These are phyloP conservation scores for Venturia carpophila DNA, from an alignment of 2,329 filamentous ascomycete species.

Conservation along the genomic window DNA sequence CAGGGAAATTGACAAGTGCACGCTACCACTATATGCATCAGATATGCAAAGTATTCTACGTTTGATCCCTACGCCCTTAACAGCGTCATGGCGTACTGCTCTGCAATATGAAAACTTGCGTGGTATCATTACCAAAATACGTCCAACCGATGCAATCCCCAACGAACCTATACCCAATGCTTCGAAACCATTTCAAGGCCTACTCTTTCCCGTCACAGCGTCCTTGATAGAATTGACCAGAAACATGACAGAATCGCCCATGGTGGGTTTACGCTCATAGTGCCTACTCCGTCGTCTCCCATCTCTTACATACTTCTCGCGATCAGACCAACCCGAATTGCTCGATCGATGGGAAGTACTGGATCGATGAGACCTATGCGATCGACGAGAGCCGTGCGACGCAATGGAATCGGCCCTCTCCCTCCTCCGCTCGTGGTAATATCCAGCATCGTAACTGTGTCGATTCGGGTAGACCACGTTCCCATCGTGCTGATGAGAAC, in stretches of 20 bases:
- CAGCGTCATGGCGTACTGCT: not conserved
- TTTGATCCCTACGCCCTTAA: not conserved
- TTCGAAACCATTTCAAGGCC: not conserved
- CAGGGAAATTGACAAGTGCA: too few relatives aligned
- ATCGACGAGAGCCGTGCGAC: constrained; percentile 3
- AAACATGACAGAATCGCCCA: constrained; percentile 6
- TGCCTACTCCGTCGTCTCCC: not conserved
- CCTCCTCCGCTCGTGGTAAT: not conserved
- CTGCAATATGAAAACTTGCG: not conserved
- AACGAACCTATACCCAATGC: not conserved
- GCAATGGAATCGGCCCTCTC: not conserved
- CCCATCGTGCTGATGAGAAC: not conserved
- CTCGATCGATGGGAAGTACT: not conserved
- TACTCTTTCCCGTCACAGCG: constrained; percentile 11
- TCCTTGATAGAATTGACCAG: not conserved
- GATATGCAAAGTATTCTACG: not conserved
- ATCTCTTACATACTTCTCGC: not conserved
- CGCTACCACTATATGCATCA: too few relatives aligned
- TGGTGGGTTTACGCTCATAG: not conserved
- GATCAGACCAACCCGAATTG: not conserved
- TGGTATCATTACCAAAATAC: not conserved
- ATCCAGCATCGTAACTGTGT: not conserved
- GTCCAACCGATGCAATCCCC: too few relatives aligned
- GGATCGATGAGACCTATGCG: constrained; percentile 1
- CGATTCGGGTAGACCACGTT: not conserved